A percentile compares a stretch with the other conserved stretches of the same genome.
Evolutionary conservation across 2,329 filamentous ascomycete genomes (phyloP).

Genomic region (Trichoderma sp.): DNA sequence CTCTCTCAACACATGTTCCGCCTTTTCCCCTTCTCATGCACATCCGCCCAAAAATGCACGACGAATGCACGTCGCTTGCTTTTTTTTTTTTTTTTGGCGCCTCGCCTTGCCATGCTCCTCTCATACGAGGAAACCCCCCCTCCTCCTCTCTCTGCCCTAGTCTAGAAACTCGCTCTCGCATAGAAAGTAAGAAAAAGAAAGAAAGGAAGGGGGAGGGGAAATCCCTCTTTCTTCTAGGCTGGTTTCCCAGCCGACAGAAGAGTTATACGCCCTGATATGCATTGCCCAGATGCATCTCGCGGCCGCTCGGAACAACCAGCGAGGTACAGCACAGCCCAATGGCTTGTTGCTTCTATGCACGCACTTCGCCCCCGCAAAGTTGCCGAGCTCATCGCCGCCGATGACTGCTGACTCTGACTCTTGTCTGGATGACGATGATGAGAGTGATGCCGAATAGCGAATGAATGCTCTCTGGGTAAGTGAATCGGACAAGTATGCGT

Average conservation of each 20-base stretch:
- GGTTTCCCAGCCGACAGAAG: neutral
- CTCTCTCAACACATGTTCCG: slow-evolving; percentile 18
- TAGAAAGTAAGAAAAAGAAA: neutral
- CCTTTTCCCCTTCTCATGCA: slow-evolving; percentile 16
- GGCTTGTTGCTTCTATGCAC: neutral
- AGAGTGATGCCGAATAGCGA: neutral
- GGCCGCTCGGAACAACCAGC: neutral
- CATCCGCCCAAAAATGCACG: slow-evolving; percentile 15
- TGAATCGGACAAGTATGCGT: neutral
- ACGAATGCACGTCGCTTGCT: slow-evolving; percentile 4
- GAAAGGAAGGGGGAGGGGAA: no score
- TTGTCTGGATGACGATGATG: neutral
- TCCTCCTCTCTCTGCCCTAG: neutral
- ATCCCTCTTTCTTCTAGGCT: neutral
- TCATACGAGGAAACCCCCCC: neutral
- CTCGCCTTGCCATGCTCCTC: neutral
- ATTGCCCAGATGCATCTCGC: neutral
- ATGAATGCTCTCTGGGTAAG: neutral
- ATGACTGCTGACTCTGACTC: neutral
- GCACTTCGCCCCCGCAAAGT: slow-evolving; percentile 11
- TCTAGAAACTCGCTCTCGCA: neutral
- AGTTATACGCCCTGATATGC: neutral
- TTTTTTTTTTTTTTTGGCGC: neutral
- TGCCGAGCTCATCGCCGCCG: slow-evolving; percentile 11
- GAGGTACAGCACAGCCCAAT: neutral